Conservation (phyloP, 1,139 yeast species). For the Arxiozyma bovina region DNA sequence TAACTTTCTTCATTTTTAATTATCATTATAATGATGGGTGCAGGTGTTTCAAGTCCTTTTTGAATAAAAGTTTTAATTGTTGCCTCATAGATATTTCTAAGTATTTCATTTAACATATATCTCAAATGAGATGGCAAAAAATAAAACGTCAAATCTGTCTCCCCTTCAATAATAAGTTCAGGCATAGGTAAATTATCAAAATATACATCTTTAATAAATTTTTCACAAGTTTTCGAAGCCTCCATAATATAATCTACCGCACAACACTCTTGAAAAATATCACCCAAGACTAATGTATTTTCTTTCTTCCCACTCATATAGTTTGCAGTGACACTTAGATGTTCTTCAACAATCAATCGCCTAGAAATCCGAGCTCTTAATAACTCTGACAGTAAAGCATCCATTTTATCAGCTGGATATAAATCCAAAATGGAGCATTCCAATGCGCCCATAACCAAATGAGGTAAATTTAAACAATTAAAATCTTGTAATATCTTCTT, state of each 20-base stretch:
- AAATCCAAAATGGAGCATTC: slow-evolving; percentile 63
- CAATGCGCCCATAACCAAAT: slow-evolving; percentile 84
- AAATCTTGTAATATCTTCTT: slow-evolving; percentile 57
- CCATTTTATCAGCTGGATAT: slow-evolving; percentile 56
- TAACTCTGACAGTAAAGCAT: slow-evolving; percentile 64
- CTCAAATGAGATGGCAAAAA: slow-evolving; percentile 81
- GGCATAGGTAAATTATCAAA: slow-evolving; percentile 61
- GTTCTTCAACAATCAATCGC: slow-evolving; percentile 85
- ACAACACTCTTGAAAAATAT: slow-evolving; percentile 69
- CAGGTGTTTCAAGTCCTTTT: slow-evolving; percentile 30
- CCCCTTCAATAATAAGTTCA: slow-evolving; percentile 62
- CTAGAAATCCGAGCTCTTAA: slow-evolving; percentile 80
- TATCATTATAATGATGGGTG: slow-evolving; percentile 64
- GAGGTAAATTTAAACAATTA: slow-evolving; percentile 74
- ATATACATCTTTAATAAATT: slow-evolving; percentile 39
- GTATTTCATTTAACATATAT: slow-evolving; percentile 75
- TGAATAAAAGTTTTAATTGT: slow-evolving; percentile 44
- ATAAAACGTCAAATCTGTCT: slow-evolving; percentile 53
- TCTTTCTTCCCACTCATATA: slow-evolving; percentile 37
- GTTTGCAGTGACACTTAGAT: slow-evolving; percentile 63
- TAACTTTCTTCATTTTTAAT: slow-evolving; percentile 59
- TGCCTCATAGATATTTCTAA: slow-evolving; percentile 78
- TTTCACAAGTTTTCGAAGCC: slow-evolving; percentile 40
- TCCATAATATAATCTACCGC: slow-evolving; percentile 55
- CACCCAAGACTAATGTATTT: slow-evolving; percentile 59